Conservation (phyloP, 495 filamentous ascomycete species). For the Jackrogersella multiformis region DNA sequence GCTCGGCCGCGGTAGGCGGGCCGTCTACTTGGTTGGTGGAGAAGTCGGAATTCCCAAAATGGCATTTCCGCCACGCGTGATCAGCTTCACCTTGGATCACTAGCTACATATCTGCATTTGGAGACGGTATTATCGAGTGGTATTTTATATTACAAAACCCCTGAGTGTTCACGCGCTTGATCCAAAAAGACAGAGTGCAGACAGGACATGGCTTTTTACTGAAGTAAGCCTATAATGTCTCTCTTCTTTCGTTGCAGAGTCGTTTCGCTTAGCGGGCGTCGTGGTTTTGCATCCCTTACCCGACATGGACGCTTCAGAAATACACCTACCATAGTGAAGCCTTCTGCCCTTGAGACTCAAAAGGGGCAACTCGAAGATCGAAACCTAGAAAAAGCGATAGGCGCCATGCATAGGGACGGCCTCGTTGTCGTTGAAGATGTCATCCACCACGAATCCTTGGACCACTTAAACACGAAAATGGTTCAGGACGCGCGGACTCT, state of each 20-base stretch:
- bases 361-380: slow-evolving; percentile 31
- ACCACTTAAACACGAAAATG: slow-evolving; percentile 62
- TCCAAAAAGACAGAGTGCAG: not conserved
- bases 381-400: slow-evolving; percentile 63
- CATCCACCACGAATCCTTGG: slow-evolving; percentile 54
- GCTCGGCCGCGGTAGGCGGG: not conserved
- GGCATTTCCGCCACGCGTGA: slow-evolving; percentile 22
- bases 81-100: slow-evolving; percentile 11
- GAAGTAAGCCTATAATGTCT: slow-evolving; percentile 1
- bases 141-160: not conserved
- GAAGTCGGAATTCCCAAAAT: slow-evolving; percentile 20
- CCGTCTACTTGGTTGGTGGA: not conserved
- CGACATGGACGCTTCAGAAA: slow-evolving; percentile 2
- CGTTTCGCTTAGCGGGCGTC: not conserved
- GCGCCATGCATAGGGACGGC: slow-evolving; percentile 61
- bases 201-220: not conserved
- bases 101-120: not conserved
- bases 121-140: not conserved
- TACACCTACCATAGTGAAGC: slow-evolving; percentile 23
- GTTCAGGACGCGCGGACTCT: slow-evolving; percentile 57
- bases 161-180: not conserved
- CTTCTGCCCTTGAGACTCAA: slow-evolving; percentile 13
- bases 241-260: slow-evolving; percentile 14
- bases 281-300: slow-evolving; percentile 29
- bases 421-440: slow-evolving; percentile 66